Conservation (phyloP, 2,329 filamentous ascomycete species). For the Colletotrichum acutatum region DNA sequence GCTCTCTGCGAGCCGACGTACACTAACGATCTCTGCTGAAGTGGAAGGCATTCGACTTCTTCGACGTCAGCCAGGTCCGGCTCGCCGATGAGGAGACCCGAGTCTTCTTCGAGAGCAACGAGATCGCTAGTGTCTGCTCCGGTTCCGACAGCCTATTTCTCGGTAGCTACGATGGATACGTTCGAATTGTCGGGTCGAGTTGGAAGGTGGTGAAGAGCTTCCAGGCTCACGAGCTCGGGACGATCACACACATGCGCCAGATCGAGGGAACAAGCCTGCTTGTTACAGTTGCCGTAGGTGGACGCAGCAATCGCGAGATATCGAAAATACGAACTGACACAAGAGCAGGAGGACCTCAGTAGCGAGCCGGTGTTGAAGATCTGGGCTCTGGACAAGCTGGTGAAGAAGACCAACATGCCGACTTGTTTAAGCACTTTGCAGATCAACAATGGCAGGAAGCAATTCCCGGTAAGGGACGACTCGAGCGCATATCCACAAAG, state of each 20-base stretch:
- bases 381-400: slow-evolving; percentile 94
- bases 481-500: background rate
- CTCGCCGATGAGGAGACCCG: slow-evolving; percentile 83
- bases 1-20: background rate
- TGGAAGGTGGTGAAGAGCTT: slow-evolving; percentile 92
- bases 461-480: slow-evolving; percentile 77
- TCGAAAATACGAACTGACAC: background rate
- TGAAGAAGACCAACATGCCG: slow-evolving; percentile 92
- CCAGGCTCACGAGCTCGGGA: slow-evolving; percentile 82
- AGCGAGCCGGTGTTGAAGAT: slow-evolving; percentile 92
- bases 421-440: slow-evolving; percentile 87
- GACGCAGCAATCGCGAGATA: background rate
- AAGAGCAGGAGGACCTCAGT: slow-evolving; percentile 79
- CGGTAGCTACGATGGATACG: slow-evolving; percentile 84
- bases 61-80: slow-evolving; percentile 89
- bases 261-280: slow-evolving; percentile 87
- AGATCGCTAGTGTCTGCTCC: slow-evolving; percentile 85
- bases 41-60: slow-evolving; percentile 99
- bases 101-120: slow-evolving; percentile 82
- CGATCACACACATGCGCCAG: slow-evolving; percentile 92
- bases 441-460: slow-evolving; percentile 90
- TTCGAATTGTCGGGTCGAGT: slow-evolving; percentile 86
- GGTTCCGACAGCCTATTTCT: slow-evolving; percentile 92
- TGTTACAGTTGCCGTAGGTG: slow-evolving; percentile 76
- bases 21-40: slow-evolving; percentile 48